Percentiles rank a stretch among this genome's conserved stretches.
Evolutionary conservation across 768 basidiomycete genomes (phyloP).

Genomic region (Russula foetens): DNA sequence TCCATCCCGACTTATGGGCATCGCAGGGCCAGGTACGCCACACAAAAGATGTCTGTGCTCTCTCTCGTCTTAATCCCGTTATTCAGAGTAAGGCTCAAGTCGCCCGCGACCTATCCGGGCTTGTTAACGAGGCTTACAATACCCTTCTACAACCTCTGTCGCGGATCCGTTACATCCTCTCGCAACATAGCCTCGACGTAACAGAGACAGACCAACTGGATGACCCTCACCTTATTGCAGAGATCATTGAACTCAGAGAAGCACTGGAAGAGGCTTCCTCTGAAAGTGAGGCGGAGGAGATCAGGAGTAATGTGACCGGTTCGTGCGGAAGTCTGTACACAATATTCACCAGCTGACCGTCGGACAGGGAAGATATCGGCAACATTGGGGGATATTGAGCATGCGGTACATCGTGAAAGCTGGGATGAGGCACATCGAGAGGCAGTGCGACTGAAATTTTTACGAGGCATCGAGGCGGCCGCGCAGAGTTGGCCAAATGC

Average conservation of each 20-base stretch:
- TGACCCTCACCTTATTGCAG: slow-evolving; percentile 61
- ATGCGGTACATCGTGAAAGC: slow-evolving; percentile 40
- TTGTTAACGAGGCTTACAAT: slow-evolving; percentile 78
- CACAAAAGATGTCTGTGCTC: background rate
- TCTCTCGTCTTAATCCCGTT: background rate
- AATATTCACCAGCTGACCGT: background rate
- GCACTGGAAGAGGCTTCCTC: slow-evolving; percentile 58
- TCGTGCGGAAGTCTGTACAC: slow-evolving; percentile 18
- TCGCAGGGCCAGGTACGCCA: slow-evolving; percentile 47
- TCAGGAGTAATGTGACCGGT: slow-evolving; percentile 53
- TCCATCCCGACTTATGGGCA: slow-evolving; percentile 86
- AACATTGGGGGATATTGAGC: slow-evolving; percentile 40
- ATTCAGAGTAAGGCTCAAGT: slow-evolving; percentile 47
- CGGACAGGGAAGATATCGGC: slow-evolving; percentile 43
- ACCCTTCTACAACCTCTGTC: slow-evolving; percentile 62
- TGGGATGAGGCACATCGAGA: slow-evolving; percentile 51
- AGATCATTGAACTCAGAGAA: slow-evolving; percentile 76
- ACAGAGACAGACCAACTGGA: slow-evolving; percentile 66
- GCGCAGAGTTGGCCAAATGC: slow-evolving; percentile 31
- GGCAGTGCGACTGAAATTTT: slow-evolving; percentile 66
- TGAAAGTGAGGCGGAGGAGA: slow-evolving; percentile 37
- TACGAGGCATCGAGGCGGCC: slow-evolving; percentile 54
- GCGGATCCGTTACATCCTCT: slow-evolving; percentile 76
- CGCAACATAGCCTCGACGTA: slow-evolving; percentile 46
- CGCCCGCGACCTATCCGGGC: slow-evolving; percentile 61